Conservation (phyloP, 352 stramenopile species). For the Phytophthora agathidicida region DNA sequence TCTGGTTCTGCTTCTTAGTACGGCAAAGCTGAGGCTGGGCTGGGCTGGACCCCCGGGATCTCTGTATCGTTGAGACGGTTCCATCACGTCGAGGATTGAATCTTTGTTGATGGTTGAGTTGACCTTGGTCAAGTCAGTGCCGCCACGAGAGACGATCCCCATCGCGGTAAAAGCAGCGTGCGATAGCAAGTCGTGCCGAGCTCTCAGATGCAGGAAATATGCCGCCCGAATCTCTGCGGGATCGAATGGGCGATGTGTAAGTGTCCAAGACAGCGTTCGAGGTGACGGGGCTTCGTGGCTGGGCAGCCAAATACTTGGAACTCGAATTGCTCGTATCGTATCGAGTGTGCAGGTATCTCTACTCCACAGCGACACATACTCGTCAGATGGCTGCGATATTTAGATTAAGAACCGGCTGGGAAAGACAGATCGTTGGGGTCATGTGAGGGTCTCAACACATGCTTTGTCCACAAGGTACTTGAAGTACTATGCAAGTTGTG, state of each 20-base stretch:
- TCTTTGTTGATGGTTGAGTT: background rate
- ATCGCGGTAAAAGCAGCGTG: background rate
- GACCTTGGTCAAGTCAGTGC: background rate
- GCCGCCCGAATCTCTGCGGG: slow-evolving; percentile 14
- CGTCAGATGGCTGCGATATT: too few relatives aligned
- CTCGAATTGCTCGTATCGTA: background rate
- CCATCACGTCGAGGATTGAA: slow-evolving; percentile 6
- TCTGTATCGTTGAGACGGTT: slow-evolving; percentile 20
- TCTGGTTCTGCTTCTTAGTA: slow-evolving; percentile 15
- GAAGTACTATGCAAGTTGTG: too few relatives aligned
- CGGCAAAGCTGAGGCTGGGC: too few relatives aligned
- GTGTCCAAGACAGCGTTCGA: background rate
- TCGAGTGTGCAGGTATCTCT: too few relatives aligned
- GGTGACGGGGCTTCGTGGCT: too few relatives aligned
- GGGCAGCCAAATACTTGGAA: too few relatives aligned
- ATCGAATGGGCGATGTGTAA: slow-evolving; percentile 1
- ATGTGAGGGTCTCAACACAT: too few relatives aligned
- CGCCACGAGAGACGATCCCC: slow-evolving; percentile 11
- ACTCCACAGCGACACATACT: too few relatives aligned
- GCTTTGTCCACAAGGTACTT: too few relatives aligned
- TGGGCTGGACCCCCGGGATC: slow-evolving; percentile 16
- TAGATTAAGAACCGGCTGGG: too few relatives aligned
- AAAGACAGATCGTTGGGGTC: too few relatives aligned
- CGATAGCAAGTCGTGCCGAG: background rate
- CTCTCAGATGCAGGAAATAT: slow-evolving; percentile 17